These are phyloP conservation scores for apple (Malus domestica) DNA, from an alignment of 306 rosid genomes.

Conservation along the genomic window DNA sequence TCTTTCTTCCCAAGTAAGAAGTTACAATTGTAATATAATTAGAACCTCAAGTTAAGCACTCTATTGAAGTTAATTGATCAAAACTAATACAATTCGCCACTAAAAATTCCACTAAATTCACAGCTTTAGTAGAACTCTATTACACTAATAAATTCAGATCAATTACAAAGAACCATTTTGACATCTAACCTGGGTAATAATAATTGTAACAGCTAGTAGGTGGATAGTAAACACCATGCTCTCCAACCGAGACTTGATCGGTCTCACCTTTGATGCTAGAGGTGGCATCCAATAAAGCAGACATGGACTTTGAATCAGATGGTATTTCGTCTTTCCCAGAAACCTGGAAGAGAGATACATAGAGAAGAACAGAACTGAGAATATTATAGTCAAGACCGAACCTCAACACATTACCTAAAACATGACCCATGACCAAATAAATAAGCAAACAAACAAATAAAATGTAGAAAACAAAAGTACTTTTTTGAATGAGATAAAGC, in stretches of 20 bases:
- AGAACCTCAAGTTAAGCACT: not conserved
- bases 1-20: not conserved
- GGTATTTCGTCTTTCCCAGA: slow-evolving; percentile 37
- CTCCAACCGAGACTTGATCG: slow-evolving; percentile 37
- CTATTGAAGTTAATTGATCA: too few relatives aligned
- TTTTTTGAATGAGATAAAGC: not conserved
- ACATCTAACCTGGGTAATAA: slow-evolving; percentile 43
- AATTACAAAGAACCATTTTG: slow-evolving; percentile 11
- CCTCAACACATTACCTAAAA: not conserved
- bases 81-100: not conserved
- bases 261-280: slow-evolving; percentile 47
- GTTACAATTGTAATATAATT: too few relatives aligned
- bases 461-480: not conserved
- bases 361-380: not conserved
- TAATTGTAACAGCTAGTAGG: slow-evolving; percentile 39
- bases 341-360: slow-evolving; percentile 30
- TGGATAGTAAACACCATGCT: slow-evolving; percentile 31
- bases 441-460: not conserved
- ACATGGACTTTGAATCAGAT: slow-evolving; percentile 14
- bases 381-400: not conserved
- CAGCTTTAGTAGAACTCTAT: not conserved
- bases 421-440: not conserved
- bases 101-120: not conserved
- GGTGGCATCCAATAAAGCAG: slow-evolving; percentile 27
- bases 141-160: not conserved